Evolutionary conservation across 805 yeast species (phyloP).

Genomic region (Pichia cabralensis): DNA sequence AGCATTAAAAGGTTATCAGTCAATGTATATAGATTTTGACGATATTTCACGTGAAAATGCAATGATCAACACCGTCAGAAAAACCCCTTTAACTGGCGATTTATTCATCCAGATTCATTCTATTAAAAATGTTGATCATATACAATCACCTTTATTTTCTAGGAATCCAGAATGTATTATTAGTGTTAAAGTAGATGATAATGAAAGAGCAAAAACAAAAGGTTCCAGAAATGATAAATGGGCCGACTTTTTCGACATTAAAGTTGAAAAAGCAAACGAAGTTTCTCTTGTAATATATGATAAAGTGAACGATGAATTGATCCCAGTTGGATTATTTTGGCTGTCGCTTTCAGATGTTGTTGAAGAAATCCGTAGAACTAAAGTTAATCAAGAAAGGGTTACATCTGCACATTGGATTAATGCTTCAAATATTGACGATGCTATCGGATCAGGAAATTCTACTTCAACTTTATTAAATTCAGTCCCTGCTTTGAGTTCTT

Average conservation of each 20-base stretch:
- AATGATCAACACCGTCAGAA: constrained; percentile 57
- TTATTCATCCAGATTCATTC: constrained; percentile 65
- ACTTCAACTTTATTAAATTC: constrained; percentile 1
- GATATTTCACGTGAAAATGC: constrained; percentile 60
- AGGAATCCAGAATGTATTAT: constrained; percentile 74
- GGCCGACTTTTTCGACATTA: constrained; percentile 73
- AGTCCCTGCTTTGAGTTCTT: background rate
- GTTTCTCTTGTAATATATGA: constrained; percentile 84
- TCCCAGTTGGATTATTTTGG: constrained; percentile 94
- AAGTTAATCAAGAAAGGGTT: constrained; percentile 63
- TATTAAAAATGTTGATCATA: constrained; percentile 85
- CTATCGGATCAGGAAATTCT: background rate
- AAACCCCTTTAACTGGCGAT: constrained; percentile 78
- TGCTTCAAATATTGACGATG: constrained; percentile 45
- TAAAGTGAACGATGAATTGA: constrained; percentile 49
- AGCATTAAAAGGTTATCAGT: constrained; percentile 79
- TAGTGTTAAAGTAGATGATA: constrained; percentile 80
- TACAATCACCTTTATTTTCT: constrained; percentile 71
- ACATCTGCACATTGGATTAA: constrained; percentile 75
- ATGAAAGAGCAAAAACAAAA: constrained; percentile 66
- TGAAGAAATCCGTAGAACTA: constrained; percentile 88
- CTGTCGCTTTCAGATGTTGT: constrained; percentile 81
- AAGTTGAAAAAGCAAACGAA: constrained; percentile 87
- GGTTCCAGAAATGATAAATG: constrained; percentile 70
- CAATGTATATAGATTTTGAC: constrained; percentile 68